phyloP scores from a whole-genome alignment of 202 grass and related monocot genomes.

The Zoysia matrella region DNA sequence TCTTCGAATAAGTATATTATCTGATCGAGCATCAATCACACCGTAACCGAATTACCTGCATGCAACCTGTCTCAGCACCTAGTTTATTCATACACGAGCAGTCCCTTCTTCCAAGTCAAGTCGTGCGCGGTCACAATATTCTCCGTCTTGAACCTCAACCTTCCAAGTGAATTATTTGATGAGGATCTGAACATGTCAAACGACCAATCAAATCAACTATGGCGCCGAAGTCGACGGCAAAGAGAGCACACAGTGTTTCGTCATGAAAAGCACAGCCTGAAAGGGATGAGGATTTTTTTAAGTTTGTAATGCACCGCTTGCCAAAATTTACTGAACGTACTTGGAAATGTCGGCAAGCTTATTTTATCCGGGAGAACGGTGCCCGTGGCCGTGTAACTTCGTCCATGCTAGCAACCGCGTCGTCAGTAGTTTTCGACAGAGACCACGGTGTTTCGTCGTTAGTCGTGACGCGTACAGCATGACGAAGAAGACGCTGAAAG shows the following conservation, averaged over 20 bases:
- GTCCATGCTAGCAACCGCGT: too few relatives aligned
- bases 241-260: constrained; percentile 1
- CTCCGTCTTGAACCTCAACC: not conserved
- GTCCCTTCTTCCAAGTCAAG: too few relatives aligned
- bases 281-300: not conserved
- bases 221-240: not conserved
- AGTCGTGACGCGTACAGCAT: too few relatives aligned
- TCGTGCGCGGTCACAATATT: not conserved
- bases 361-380: not conserved
- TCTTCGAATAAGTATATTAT: constrained; percentile 5
- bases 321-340: not conserved
- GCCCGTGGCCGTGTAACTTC: not conserved
- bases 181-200: constrained; percentile 12
- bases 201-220: constrained; percentile 7
- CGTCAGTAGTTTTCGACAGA: too few relatives aligned
- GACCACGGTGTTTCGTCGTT: too few relatives aligned
- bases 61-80: not conserved
- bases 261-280: constrained; percentile 1
- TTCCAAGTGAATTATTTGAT: not conserved
- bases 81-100: not conserved
- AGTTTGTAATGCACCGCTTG: not conserved
- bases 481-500: too few relatives aligned
- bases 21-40: not conserved
- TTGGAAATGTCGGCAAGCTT: not conserved
- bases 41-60: not conserved